Percentiles rank a stretch among this genome's conserved stretches.
These are phyloP conservation scores for Fusarium sp. DNA, from an alignment of 2,329 filamentous ascomycete genomes.

Conservation along the genomic window DNA sequence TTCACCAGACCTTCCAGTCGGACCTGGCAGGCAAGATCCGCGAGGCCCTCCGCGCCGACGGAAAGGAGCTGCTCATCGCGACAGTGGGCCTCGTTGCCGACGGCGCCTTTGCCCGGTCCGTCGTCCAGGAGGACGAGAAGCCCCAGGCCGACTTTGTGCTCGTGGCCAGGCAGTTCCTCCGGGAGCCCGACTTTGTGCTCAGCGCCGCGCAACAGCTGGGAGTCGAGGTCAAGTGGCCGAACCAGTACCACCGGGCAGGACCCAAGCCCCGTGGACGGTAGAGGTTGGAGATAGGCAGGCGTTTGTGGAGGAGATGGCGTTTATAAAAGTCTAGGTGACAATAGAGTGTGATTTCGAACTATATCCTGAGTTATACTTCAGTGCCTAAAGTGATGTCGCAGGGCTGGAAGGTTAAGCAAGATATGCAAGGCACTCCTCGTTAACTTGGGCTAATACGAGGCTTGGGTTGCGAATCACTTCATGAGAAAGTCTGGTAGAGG, in stretches of 20 bases:
- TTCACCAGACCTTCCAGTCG: constrained; percentile 78
- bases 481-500: background rate
- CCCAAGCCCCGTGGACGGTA: constrained; percentile 20
- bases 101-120: constrained; percentile 73
- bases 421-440: background rate
- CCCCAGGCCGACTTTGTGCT: constrained; percentile 77
- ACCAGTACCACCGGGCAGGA: constrained; percentile 65
- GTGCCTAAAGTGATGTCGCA: background rate
- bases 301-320: background rate
- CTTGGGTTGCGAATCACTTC: background rate
- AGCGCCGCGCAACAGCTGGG: constrained; percentile 78
- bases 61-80: constrained; percentile 71
- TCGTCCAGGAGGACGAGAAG: constrained; percentile 61
- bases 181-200: constrained; percentile 84
- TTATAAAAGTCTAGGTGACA: background rate
- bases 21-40: constrained; percentile 80
- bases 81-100: constrained; percentile 81
- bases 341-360: background rate
- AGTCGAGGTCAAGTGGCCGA: constrained; percentile 77
- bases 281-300: background rate
- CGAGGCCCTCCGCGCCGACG: constrained; percentile 66
- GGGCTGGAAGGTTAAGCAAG: background rate
- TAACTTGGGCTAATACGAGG: background rate
- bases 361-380: background rate
- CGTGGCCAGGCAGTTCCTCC: constrained; percentile 80